These are phyloP conservation scores for Lepidopterella palustris DNA, from an alignment of 495 filamentous ascomycete genomes.

Conservation along the genomic window DNA sequence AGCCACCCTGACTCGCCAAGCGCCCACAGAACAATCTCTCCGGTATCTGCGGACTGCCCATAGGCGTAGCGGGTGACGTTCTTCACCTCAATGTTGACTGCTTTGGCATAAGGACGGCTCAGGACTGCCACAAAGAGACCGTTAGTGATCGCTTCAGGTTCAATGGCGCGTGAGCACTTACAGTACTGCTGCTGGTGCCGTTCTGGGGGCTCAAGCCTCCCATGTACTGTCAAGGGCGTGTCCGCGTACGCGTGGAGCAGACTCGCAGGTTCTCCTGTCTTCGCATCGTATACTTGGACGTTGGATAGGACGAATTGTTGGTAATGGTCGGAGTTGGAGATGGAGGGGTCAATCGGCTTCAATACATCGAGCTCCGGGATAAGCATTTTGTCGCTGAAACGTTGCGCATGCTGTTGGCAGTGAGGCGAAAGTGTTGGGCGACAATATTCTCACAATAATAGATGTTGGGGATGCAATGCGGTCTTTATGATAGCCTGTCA, in stretches of 20 bases:
- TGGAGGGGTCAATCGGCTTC: constrained; percentile 46
- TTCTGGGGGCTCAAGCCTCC: constrained; percentile 43
- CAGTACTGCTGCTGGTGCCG: constrained; percentile 34
- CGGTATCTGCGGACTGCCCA: constrained; percentile 52
- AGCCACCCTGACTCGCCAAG: constrained; percentile 75
- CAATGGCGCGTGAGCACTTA: constrained; percentile 1
- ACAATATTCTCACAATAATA: no score
- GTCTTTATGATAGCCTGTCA: no score
- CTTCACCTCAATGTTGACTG: constrained; percentile 53
- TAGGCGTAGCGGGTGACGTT: constrained; percentile 62
- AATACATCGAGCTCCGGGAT: constrained; percentile 51
- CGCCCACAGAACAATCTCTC: constrained; percentile 63
- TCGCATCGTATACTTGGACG: constrained; percentile 46
- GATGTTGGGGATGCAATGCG: no score
- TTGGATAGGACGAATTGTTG: constrained; percentile 51
- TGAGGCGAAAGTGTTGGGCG: no score
- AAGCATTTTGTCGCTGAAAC: constrained; percentile 10
- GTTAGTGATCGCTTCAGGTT: constrained; percentile 34
- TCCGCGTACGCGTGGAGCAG: constrained; percentile 48
- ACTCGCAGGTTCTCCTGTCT: constrained; percentile 47
- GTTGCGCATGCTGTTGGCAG: neutral
- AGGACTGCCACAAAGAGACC: constrained; percentile 2
- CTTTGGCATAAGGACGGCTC: constrained; percentile 16
- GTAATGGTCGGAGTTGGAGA: constrained; percentile 46
- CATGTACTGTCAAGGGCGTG: constrained; percentile 50